phyloP scores from a whole-genome alignment of 2,329 filamentous ascomycete genomes.

The Colletotrichum orchidophilum region DNA sequence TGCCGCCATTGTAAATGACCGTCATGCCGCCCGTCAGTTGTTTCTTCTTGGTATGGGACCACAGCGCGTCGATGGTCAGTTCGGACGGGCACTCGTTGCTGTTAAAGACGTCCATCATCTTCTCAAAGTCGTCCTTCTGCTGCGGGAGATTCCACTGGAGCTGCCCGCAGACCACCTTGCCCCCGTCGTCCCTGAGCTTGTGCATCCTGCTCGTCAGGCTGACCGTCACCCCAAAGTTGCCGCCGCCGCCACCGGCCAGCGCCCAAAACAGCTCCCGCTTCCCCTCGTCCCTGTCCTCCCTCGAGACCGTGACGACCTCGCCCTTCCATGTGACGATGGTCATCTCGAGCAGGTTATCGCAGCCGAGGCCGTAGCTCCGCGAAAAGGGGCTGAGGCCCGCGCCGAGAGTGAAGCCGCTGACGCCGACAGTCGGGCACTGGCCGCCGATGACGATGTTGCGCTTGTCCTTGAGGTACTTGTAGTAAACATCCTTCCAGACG shows the following conservation, averaged over 20 bases:
- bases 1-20: background rate
- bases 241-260: slow-evolving; percentile 49
- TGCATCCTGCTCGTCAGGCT: slow-evolving; percentile 41
- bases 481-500: too few species aligned
- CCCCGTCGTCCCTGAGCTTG: slow-evolving; percentile 8
- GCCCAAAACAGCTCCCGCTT: slow-evolving; percentile 49
- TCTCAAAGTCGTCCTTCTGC: background rate
- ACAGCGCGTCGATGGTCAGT: slow-evolving; percentile 39
- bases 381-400: background rate
- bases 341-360: too few species aligned
- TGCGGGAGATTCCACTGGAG: slow-evolving; percentile 36
- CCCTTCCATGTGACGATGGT: too few species aligned
- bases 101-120: slow-evolving; percentile 41
- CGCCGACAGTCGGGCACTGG: slow-evolving; percentile 46
- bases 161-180: slow-evolving; percentile 38
- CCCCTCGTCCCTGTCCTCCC: slow-evolving; percentile 24
- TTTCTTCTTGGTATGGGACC: background rate
- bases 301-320: slow-evolving; percentile 13
- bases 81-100: slow-evolving; percentile 37
- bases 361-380: too few species aligned
- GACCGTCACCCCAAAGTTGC: slow-evolving; percentile 51
- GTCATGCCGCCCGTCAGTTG: background rate
- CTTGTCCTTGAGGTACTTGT: too few species aligned
- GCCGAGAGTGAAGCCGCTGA: slow-evolving; percentile 49
- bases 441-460: slow-evolving; percentile 42